Evolutionary conservation across 805 yeast genomes (phyloP).

Genomic region (Candida taoyuanica): DNA sequence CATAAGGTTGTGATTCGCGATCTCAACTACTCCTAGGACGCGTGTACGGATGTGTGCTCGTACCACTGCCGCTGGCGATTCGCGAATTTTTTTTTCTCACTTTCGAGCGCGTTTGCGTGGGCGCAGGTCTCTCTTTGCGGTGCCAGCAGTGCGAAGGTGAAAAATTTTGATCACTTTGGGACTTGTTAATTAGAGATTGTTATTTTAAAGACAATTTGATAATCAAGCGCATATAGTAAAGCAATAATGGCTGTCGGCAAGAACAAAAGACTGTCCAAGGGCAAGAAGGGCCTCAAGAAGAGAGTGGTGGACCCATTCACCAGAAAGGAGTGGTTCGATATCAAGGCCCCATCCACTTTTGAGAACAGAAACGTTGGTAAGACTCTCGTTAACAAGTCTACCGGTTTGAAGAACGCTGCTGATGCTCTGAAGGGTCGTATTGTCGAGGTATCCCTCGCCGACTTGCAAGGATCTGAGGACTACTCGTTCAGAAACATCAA

Average conservation of each 20-base stretch:
- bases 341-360: slow-evolving; percentile 97
- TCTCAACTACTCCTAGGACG: too few species aligned
- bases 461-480: slow-evolving; percentile 98
- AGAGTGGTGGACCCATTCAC: slow-evolving; percentile 98
- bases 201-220: neutral
- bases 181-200: neutral
- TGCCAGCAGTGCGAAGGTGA: slow-evolving; percentile 6
- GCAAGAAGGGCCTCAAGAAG: slow-evolving; percentile 98
- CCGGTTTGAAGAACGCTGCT: slow-evolving; percentile 97
- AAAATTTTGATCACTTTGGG: slow-evolving; percentile 8
- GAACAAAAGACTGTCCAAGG: slow-evolving; percentile 76
- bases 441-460: slow-evolving; percentile 93
- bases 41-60: too few species aligned
- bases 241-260: slow-evolving; percentile 70
- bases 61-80: too few species aligned
- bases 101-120: too few species aligned
- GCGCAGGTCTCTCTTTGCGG: too few species aligned
- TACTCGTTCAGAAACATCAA: slow-evolving; percentile 96
- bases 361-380: slow-evolving; percentile 99
- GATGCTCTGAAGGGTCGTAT: slow-evolving; percentile 98
- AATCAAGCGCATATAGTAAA: neutral
- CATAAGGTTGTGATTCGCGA: too few species aligned
- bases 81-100: too few species aligned
- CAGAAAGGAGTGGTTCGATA: slow-evolving; percentile 98
- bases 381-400: slow-evolving; percentile 96